These are phyloP conservation scores for Chaetomium sp. DNA, from an alignment of 2,329 filamentous ascomycete species.

Conservation along the genomic window DNA sequence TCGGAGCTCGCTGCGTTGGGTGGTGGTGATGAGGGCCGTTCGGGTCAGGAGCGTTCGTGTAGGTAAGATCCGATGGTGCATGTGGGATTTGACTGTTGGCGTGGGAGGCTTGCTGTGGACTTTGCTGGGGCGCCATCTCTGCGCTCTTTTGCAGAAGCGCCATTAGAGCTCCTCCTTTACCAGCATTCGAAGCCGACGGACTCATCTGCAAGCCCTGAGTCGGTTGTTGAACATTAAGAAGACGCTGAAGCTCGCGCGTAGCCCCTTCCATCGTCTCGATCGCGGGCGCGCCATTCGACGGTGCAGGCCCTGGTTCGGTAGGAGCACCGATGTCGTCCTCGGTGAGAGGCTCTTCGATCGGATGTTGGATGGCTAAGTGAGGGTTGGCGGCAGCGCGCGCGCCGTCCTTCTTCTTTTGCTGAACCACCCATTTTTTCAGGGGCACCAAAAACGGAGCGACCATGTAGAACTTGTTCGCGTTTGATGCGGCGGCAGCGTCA, in stretches of 20 bases:
- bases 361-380: constrained; percentile 48
- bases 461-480: constrained; percentile 94
- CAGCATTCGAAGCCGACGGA: constrained; percentile 36
- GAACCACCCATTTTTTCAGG: constrained; percentile 87
- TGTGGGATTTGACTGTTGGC: constrained; percentile 43
- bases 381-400: constrained; percentile 46
- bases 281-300: constrained; percentile 41
- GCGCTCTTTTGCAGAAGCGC: constrained; percentile 52
- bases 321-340: constrained; percentile 62
- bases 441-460: constrained; percentile 88
- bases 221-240: constrained; percentile 58
- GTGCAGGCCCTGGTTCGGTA: constrained; percentile 40
- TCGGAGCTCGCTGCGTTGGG: constrained; percentile 49
- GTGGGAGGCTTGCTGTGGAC: constrained; percentile 14
- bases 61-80: constrained; percentile 58
- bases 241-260: constrained; percentile 54
- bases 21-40: constrained; percentile 61
- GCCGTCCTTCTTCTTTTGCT: constrained; percentile 74
- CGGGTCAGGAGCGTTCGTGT: constrained; percentile 54
- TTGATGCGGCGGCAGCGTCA: constrained; percentile 57
- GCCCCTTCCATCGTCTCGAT: constrained; percentile 55
- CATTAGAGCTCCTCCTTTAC: constrained; percentile 56
- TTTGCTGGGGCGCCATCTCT: constrained; percentile 32
- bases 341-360: constrained; percentile 59
- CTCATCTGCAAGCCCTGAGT: constrained; percentile 51